Evolutionary conservation across 1,284 basidiomycete species (phyloP).

Genomic region (Apiotrichum laibachii): DNA sequence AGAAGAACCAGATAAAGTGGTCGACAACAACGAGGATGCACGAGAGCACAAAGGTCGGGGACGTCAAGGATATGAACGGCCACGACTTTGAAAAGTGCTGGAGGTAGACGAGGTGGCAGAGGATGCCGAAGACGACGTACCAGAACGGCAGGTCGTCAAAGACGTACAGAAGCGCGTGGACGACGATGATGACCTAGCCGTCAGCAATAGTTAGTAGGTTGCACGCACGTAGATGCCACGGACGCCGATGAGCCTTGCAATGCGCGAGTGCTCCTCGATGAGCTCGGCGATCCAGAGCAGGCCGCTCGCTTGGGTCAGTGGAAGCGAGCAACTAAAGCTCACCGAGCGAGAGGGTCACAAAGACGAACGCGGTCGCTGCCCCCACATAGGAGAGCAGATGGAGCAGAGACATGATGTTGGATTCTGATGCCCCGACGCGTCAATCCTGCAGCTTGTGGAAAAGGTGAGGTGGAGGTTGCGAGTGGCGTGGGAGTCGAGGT

Average conservation of each 20-base stretch:
- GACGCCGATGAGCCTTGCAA: conserved; percentile 75
- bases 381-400: conserved; percentile 60
- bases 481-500: no score
- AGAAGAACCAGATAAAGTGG: conserved; percentile 92
- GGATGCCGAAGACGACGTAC: conserved; percentile 71
- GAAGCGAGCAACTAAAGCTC: background rate
- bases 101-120: conserved; percentile 81
- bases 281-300: conserved; percentile 87
- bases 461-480: no score
- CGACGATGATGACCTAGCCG: conserved; percentile 66
- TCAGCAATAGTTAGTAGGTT: background rate
- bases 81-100: conserved; percentile 82
- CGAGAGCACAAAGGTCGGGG: conserved; percentile 74
- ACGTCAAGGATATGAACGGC: conserved; percentile 86
- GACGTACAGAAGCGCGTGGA: conserved; percentile 74
- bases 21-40: conserved; percentile 77
- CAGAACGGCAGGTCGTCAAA: conserved; percentile 73
- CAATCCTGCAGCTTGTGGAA: no score
- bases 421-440: no score
- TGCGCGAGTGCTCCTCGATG: conserved; percentile 83
- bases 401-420: conserved; percentile 23
- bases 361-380: conserved; percentile 66
- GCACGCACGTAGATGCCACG: conserved; percentile 74
- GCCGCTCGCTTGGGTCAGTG: conserved; percentile 67
- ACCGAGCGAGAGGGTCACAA: conserved; percentile 77